phyloP scores from a whole-genome alignment of 129 eudicot genomes.

The Flaveria sonorensis region DNA sequence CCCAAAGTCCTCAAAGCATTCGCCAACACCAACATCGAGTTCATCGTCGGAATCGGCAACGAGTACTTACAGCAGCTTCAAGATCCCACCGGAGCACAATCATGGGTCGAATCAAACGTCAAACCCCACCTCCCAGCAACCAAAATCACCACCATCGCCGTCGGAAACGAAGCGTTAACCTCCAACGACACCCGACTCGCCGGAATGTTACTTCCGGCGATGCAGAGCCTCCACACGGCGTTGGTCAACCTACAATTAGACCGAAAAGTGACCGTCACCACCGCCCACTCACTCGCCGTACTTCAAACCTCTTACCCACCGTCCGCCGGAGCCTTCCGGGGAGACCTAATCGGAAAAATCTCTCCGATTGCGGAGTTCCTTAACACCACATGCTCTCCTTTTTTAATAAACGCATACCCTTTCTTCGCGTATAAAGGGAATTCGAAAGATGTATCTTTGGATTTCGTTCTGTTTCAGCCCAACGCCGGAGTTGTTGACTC shows the following conservation, averaged over 20 bases:
- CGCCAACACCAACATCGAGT: constrained; percentile 67
- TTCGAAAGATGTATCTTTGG: constrained; percentile 63
- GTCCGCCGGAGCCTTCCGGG: constrained; percentile 68
- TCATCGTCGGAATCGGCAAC: constrained; percentile 69
- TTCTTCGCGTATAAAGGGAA: constrained; percentile 70
- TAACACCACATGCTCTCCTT: constrained; percentile 58
- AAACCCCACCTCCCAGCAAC: constrained; percentile 64
- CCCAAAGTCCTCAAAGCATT: constrained; percentile 74
- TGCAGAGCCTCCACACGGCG: constrained; percentile 78
- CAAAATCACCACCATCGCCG: constrained; percentile 68
- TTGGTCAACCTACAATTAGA: constrained; percentile 51
- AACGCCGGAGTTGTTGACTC: constrained; percentile 57
- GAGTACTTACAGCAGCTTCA: constrained; percentile 54
- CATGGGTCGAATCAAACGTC: constrained; percentile 74
- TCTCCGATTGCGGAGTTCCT: constrained; percentile 60
- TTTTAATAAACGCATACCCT: constrained; percentile 83
- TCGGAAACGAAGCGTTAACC: constrained; percentile 86
- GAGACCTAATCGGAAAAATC: constrained; percentile 40
- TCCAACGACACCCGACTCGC: constrained; percentile 65
- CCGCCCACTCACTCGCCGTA: constrained; percentile 68
- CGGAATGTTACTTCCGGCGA: constrained; percentile 69
- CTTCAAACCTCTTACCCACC: constrained; percentile 85
- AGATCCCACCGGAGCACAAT: constrained; percentile 55
- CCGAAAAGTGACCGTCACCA: constrained; percentile 60
- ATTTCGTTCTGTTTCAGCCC: constrained; percentile 69